A percentile compares a stretch with the other conserved stretches of the same genome.
Conservation (phyloP, 805 yeast genomes). For the Sugiyamaella smithiae region DNA sequence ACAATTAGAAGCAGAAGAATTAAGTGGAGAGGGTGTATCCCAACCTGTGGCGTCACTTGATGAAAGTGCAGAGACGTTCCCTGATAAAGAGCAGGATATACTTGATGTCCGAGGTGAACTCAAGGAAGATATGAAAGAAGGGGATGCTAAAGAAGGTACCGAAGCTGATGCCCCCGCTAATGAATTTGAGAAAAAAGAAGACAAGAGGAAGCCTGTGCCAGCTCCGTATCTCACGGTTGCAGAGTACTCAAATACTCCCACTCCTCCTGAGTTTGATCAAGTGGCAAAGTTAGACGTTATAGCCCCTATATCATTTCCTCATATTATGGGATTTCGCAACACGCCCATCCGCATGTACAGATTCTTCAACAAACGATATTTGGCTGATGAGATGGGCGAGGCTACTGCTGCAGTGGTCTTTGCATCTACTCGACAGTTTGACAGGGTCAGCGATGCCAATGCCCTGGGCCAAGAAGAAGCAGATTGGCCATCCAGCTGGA, state of each 20-base stretch:
- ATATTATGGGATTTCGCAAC: slow-evolving; percentile 70
- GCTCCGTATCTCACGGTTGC: slow-evolving; percentile 61
- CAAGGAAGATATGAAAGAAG: slow-evolving; percentile 11
- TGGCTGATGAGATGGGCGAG: slow-evolving; percentile 62
- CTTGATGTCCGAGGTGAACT: slow-evolving; percentile 14
- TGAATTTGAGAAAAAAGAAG: slow-evolving; percentile 26
- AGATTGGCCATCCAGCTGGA: slow-evolving; percentile 89
- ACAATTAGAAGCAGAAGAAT: slow-evolving; percentile 10
- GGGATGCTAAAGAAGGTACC: slow-evolving; percentile 12
- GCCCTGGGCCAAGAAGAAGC: slow-evolving; percentile 61
- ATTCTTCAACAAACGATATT: slow-evolving; percentile 69
- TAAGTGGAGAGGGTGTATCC: slow-evolving; percentile 22
- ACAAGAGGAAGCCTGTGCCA: slow-evolving; percentile 47
- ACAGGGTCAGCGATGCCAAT: slow-evolving; percentile 39
- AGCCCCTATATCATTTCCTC: slow-evolving; percentile 70
- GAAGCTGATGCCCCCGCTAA: slow-evolving; percentile 12
- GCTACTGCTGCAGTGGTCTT: slow-evolving; percentile 53
- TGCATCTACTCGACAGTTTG: slow-evolving; percentile 54
- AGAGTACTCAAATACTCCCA: slow-evolving; percentile 51
- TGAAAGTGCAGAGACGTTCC: slow-evolving; percentile 18
- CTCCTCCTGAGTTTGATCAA: slow-evolving; percentile 62
- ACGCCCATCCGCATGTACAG: slow-evolving; percentile 75
- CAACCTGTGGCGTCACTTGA: slow-evolving; percentile 14
- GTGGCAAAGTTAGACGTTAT: slow-evolving; percentile 52
- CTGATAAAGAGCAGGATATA: slow-evolving; percentile 21